These are phyloP conservation scores for Sistotremastrum suecicum DNA, from an alignment of 768 basidiomycete genomes.

Conservation along the genomic window DNA sequence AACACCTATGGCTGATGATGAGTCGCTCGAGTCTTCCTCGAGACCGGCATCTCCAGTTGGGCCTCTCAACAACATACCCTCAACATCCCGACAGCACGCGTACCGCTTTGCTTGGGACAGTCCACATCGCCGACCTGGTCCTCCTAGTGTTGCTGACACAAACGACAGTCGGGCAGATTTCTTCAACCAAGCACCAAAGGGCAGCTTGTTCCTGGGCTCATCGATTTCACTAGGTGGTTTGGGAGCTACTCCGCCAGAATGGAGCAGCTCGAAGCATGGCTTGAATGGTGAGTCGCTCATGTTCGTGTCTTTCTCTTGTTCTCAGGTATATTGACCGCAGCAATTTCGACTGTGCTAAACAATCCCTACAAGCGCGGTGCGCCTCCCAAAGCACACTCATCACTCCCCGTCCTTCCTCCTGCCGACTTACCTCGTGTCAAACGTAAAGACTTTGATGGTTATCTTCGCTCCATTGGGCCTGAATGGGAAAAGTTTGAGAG, in stretches of 20 bases:
- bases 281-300: slow-evolving; percentile 58
- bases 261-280: slow-evolving; percentile 73
- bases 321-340: slow-evolving; percentile 24
- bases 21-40: slow-evolving; percentile 19
- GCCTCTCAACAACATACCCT: slow-evolving; percentile 26
- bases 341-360: slow-evolving; percentile 87
- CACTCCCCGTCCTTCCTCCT: slow-evolving; percentile 55
- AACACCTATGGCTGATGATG: too few species aligned
- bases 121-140: slow-evolving; percentile 39
- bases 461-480: slow-evolving; percentile 52
- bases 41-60: slow-evolving; percentile 42
- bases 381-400: slow-evolving; percentile 78
- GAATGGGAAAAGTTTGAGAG: slow-evolving; percentile 70
- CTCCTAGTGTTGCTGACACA: slow-evolving; percentile 56
- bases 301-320: slow-evolving; percentile 1
- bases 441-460: slow-evolving; percentile 74
- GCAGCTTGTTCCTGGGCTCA: slow-evolving; percentile 33
- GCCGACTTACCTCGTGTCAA: slow-evolving; percentile 70
- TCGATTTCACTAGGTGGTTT: slow-evolving; percentile 28
- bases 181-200: slow-evolving; percentile 28
- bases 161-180: slow-evolving; percentile 56
- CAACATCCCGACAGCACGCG: slow-evolving; percentile 28
- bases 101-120: slow-evolving; percentile 72
- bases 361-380: slow-evolving; percentile 75
- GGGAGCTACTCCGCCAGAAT: slow-evolving; percentile 42